A percentile compares a stretch with the other conserved stretches of the same genome.
These are phyloP conservation scores for Plasmodium coatneyi DNA, from an alignment of 169 alveolate genomes.

Conservation along the genomic window DNA sequence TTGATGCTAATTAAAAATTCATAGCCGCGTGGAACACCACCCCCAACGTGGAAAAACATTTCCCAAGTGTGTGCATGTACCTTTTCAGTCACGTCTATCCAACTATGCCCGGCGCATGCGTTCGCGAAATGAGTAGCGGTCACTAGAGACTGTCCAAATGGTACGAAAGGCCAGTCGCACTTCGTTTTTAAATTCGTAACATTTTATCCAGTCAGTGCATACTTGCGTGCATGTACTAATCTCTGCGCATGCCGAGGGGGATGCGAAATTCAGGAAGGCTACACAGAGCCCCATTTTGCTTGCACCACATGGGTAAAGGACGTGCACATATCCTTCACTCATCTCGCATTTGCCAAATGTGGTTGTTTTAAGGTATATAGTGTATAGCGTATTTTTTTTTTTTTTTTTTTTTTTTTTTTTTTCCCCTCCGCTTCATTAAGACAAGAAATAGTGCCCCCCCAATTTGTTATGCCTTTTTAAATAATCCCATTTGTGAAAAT, in stretches of 20 bases:
- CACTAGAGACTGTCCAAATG: background rate
- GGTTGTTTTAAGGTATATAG: background rate
- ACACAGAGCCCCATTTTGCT: background rate
- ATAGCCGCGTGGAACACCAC: background rate
- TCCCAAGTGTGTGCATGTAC: background rate
- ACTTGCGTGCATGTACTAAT: background rate
- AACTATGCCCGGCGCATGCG: background rate
- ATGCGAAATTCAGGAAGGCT: background rate
- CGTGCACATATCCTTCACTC: background rate
- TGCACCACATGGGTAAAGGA: background rate
- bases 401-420: background rate
- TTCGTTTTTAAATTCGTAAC: background rate
- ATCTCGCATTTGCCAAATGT: background rate
- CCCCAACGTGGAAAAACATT: background rate
- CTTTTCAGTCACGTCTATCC: background rate
- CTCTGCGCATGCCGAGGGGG: background rate
- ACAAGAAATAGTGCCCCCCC: background rate
- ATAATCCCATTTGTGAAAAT: background rate
- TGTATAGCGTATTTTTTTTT: background rate
- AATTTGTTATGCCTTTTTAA: slow-evolving; percentile 4
- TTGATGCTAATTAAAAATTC: background rate
- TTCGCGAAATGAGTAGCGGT: background rate
- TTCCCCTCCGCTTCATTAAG: background rate
- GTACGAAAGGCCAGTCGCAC: background rate
- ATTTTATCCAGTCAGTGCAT: background rate